Percentiles rank a stretch among this genome's conserved stretches.
Conservation (phyloP, 768 basidiomycete genomes). For the Suillus paluster region DNA sequence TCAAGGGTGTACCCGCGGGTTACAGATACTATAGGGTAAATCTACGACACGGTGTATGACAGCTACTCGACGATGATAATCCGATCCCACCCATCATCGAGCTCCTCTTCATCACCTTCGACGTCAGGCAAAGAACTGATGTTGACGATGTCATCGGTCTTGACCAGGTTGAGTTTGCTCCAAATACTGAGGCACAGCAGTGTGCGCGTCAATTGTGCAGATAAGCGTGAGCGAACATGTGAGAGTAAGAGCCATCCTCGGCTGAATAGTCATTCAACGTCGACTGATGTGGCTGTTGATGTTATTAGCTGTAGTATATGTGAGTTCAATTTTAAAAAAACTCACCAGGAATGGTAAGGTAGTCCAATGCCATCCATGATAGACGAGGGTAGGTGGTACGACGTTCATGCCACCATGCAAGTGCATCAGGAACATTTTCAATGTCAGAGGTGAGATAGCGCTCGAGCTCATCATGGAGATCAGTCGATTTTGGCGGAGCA, state of each 20-base stretch:
- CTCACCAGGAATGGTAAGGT: slow-evolving; percentile 36
- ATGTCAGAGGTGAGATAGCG: slow-evolving; percentile 31
- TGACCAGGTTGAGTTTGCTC: slow-evolving; percentile 23
- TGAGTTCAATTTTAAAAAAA: slow-evolving; percentile 19
- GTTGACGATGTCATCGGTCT: slow-evolving; percentile 16
- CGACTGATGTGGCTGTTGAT: slow-evolving; percentile 18
- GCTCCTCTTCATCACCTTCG: slow-evolving; percentile 2
- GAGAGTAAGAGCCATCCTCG: slow-evolving; percentile 10
- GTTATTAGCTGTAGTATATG: slow-evolving; percentile 14
- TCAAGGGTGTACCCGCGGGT: neutral
- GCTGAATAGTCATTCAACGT: slow-evolving; percentile 19
- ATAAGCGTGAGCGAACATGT: neutral
- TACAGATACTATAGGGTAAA: neutral
- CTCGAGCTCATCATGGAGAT: slow-evolving; percentile 31
- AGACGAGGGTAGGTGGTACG: slow-evolving; percentile 31
- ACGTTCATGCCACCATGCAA: slow-evolving; percentile 37
- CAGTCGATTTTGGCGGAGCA: slow-evolving; percentile 18
- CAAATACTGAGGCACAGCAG: slow-evolving; percentile 21
- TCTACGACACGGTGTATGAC: neutral
- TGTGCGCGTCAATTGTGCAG: slow-evolving; percentile 20
- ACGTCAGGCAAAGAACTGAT: too few species aligned
- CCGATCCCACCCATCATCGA: slow-evolving; percentile 3
- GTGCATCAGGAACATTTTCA: slow-evolving; percentile 26
- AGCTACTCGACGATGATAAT: neutral
- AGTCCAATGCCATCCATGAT: slow-evolving; percentile 39